These are phyloP conservation scores for Beta lomatogona DNA, from an alignment of 179 eudicot genomes.

Conservation along the genomic window DNA sequence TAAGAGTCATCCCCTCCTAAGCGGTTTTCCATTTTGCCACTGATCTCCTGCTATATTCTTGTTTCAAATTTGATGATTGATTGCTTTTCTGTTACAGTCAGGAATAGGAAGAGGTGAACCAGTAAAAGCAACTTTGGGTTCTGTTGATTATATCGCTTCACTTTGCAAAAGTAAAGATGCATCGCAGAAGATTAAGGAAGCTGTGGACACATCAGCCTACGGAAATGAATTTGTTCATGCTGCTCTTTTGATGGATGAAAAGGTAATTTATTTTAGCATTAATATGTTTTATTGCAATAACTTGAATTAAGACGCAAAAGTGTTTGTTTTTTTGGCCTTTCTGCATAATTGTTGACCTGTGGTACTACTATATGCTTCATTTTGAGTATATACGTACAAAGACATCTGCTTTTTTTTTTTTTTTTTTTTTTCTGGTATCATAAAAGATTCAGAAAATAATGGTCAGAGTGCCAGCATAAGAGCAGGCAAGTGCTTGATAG, in stretches of 20 bases:
- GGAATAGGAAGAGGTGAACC: constrained; percentile 69
- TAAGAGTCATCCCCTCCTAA: neutral
- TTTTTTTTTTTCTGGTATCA: too few species aligned
- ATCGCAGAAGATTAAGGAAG: constrained; percentile 71
- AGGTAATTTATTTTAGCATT: constrained; percentile 42
- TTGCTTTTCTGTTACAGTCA: constrained; percentile 54
- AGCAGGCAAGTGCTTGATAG: too few species aligned
- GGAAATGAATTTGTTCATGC: constrained; percentile 90
- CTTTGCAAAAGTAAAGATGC: constrained; percentile 66
- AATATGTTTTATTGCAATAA: neutral
- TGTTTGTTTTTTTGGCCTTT: too few species aligned
- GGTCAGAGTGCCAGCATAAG: too few species aligned
- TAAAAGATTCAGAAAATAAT: too few species aligned
- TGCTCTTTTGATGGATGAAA: constrained; percentile 83
- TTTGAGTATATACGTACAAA: too few species aligned
- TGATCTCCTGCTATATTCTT: constrained; percentile 1
- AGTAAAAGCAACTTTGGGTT: constrained; percentile 83
- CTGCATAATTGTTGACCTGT: too few species aligned
- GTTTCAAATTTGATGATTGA: constrained; percentile 6
- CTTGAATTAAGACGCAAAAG: constrained; percentile 6
- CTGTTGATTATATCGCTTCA: constrained; percentile 89
- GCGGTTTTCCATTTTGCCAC: neutral
- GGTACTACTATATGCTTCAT: too few species aligned
- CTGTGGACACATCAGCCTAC: constrained; percentile 67
- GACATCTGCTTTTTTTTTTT: too few species aligned